These are phyloP conservation scores for Paramecium caudatum DNA, from an alignment of 73 alveolate species.

Conservation along the genomic window DNA sequence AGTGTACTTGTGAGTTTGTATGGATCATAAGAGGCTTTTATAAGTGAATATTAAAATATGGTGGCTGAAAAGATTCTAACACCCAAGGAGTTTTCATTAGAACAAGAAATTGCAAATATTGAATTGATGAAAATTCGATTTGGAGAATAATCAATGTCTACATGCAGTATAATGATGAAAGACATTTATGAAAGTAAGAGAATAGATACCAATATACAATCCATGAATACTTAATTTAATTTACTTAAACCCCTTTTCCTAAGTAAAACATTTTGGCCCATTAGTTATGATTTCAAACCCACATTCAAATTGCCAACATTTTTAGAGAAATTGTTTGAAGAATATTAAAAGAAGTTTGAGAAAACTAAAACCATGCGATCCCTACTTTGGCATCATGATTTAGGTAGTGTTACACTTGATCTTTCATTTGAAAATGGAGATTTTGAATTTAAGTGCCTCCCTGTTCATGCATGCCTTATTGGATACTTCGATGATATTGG, in stretches of 20 bases:
- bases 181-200: slow-evolving; percentile 71
- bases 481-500: slow-evolving; percentile 70
- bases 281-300: slow-evolving; percentile 69
- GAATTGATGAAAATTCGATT: slow-evolving; percentile 72
- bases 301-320: slow-evolving; percentile 66
- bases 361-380: slow-evolving; percentile 71
- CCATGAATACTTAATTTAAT: slow-evolving; percentile 22
- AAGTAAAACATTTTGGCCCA: slow-evolving; percentile 75
- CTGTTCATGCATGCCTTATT: slow-evolving; percentile 73
- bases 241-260: slow-evolving; percentile 56
- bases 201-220: slow-evolving; percentile 65
- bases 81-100: slow-evolving; percentile 65
- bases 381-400: slow-evolving; percentile 71
- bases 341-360: slow-evolving; percentile 67
- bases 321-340: slow-evolving; percentile 64
- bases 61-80: slow-evolving; percentile 75
- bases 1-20: slow-evolving; percentile 72
- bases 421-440: slow-evolving; percentile 74
- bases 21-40: slow-evolving; percentile 77
- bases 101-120: slow-evolving; percentile 66
- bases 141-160: slow-evolving; percentile 66
- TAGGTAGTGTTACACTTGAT: slow-evolving; percentile 72
- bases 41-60: slow-evolving; percentile 75
- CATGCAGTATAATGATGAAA: slow-evolving; percentile 73
- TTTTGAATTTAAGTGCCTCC: slow-evolving; percentile 74